These are phyloP conservation scores for Aureobasidium leucospermi DNA, from an alignment of 2,329 filamentous ascomycete genomes.

Conservation along the genomic window DNA sequence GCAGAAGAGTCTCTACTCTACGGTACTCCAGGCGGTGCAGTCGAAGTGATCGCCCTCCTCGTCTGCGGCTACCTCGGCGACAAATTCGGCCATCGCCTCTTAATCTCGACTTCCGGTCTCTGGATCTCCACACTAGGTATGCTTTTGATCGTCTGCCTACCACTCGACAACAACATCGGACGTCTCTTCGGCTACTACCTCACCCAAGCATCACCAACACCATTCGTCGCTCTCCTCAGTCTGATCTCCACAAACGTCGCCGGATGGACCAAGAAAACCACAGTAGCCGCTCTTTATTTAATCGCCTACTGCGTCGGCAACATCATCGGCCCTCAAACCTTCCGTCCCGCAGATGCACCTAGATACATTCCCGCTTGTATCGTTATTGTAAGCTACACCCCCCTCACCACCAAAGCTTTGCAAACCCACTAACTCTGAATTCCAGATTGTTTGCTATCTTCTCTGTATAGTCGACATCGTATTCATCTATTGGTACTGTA, in stretches of 20 bases:
- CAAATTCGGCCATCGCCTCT: conserved; percentile 48
- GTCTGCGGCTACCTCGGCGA: conserved; percentile 52
- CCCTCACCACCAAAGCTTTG: no score
- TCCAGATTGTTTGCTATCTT: conserved; percentile 47
- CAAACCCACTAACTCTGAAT: neutral
- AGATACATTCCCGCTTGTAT: conserved; percentile 58
- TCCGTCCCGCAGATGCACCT: conserved; percentile 49
- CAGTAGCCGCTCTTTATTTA: conserved; percentile 47
- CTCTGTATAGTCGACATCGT: conserved; percentile 47
- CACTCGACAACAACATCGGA: conserved; percentile 50
- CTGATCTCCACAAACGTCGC: conserved; percentile 57
- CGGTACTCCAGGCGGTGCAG: conserved; percentile 57
- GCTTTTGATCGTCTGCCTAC: conserved; percentile 57
- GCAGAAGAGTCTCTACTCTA: conserved; percentile 56
- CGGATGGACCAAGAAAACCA: conserved; percentile 54
- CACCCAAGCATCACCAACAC: conserved; percentile 51
- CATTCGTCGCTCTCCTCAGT: conserved; percentile 57
- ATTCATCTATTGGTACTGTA: conserved; percentile 59
- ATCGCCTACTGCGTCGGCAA: conserved; percentile 48
- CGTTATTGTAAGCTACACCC: conserved; percentile 30
- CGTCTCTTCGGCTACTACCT: conserved; percentile 61
- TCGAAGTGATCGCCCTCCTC: conserved; percentile 55
- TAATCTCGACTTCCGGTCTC: conserved; percentile 48
- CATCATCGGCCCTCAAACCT: conserved; percentile 53
- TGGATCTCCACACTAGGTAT: conserved; percentile 51